Conservation (phyloP, 2,329 filamentous ascomycete genomes). For the Cytospora schulzeri region DNA sequence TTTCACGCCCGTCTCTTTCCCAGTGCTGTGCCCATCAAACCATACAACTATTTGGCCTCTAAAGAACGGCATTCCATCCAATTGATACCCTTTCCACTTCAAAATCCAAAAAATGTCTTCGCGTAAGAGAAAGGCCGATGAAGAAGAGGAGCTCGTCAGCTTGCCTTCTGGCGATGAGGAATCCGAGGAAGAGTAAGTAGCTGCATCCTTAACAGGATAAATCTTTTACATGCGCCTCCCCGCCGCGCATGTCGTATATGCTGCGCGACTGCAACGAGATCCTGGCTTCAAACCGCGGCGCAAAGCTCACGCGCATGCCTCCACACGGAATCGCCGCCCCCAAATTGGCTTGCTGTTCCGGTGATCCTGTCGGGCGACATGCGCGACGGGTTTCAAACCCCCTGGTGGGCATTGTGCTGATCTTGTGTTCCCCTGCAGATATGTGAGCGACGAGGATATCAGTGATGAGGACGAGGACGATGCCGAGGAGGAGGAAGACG, state of each 20-base stretch:
- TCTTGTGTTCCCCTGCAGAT: conserved; percentile 5
- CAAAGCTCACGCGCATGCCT: conserved; percentile 20
- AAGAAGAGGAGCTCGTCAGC: conserved; percentile 57
- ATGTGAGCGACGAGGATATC: conserved; percentile 39
- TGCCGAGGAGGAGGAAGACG: conserved; percentile 43
- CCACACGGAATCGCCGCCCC: background rate
- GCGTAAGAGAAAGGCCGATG: conserved; percentile 55
- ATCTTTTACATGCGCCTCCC: conserved; percentile 33
- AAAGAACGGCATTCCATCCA: conserved; percentile 27
- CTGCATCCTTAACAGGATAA: conserved; percentile 28
- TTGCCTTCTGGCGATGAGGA: conserved; percentile 54
- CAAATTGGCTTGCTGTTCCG: background rate
- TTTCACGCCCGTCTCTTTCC: conserved; percentile 15
- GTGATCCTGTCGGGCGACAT: background rate
- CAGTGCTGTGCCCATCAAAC: background rate
- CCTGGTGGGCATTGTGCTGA: background rate
- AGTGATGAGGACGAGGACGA: conserved; percentile 39
- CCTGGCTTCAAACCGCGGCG: conserved; percentile 27
- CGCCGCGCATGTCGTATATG: conserved; percentile 21
- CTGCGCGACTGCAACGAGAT: conserved; percentile 23
- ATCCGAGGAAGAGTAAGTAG: conserved; percentile 57
- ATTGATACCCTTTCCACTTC: conserved; percentile 33
- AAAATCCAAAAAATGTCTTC: conserved; percentile 43
- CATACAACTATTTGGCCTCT: conserved; percentile 3
- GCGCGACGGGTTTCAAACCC: conserved; percentile 5